These are phyloP conservation scores for Leucocoprinus sp. DNA, from an alignment of 768 basidiomycete species.

Conservation along the genomic window DNA sequence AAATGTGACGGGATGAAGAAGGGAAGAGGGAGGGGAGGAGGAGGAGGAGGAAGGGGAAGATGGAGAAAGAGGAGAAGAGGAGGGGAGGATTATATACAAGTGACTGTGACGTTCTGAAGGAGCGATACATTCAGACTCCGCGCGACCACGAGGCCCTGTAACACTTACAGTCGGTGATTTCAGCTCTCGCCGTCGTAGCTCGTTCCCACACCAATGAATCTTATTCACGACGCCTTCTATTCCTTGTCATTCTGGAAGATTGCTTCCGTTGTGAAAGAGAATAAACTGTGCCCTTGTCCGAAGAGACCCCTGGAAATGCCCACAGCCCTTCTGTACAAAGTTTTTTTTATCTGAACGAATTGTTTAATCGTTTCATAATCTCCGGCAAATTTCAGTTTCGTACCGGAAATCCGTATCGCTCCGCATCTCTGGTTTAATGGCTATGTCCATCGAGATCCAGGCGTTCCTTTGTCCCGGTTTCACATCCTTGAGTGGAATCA, in stretches of 20 bases:
- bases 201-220: conserved; percentile 11
- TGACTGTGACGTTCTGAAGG: background rate
- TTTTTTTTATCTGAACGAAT: background rate
- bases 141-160: conserved; percentile 18
- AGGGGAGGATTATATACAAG: conserved; percentile 15
- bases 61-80: conserved; percentile 19
- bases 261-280: no score
- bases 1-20: background rate
- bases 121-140: conserved; percentile 12
- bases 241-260: background rate
- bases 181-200: conserved; percentile 7
- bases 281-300: no score
- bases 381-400: conserved; percentile 15
- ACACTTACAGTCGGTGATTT: conserved; percentile 11
- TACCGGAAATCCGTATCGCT: conserved; percentile 23
- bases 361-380: background rate
- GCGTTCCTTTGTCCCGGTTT: conserved; percentile 16
- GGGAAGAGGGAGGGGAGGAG: conserved; percentile 16
- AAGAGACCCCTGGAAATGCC: background rate
- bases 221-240: background rate
- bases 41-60: conserved; percentile 25
- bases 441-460: conserved; percentile 40
- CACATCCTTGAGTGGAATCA: conserved; percentile 9
- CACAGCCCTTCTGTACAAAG: background rate
- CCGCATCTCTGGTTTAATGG: conserved; percentile 21